Evolutionary conservation across 2,329 filamentous ascomycete species (phyloP).

Genomic region (Calonectria pseudoreteaudii): DNA sequence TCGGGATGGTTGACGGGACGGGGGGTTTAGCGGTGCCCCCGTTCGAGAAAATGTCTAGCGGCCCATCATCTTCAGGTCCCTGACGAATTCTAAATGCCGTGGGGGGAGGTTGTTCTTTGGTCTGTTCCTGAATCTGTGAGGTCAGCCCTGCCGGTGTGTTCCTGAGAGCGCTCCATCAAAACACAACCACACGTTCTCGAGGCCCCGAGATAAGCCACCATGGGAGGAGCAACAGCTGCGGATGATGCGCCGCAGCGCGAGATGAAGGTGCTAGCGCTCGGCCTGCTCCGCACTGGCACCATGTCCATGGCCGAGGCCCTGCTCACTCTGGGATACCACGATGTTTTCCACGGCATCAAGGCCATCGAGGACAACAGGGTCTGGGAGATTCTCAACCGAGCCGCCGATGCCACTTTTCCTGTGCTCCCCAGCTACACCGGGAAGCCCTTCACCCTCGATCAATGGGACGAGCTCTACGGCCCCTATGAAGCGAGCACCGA

Average conservation of each 20-base stretch:
- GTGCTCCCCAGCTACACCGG: constrained; percentile 43
- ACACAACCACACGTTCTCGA: not conserved
- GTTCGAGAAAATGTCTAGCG: not conserved
- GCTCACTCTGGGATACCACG: constrained; percentile 46
- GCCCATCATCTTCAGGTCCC: not conserved
- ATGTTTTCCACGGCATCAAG: constrained; percentile 47
- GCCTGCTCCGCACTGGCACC: constrained; percentile 48
- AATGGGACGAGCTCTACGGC: constrained; percentile 50
- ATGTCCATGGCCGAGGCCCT: constrained; percentile 50
- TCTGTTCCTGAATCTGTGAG: not conserved
- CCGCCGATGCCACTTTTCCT: constrained; percentile 46
- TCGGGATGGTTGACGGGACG: not conserved
- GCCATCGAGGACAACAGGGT: constrained; percentile 37
- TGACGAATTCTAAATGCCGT: not conserved
- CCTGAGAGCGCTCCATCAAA: not conserved
- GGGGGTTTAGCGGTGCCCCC: not conserved
- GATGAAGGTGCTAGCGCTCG: constrained; percentile 46
- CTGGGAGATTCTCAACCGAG: constrained; percentile 42
- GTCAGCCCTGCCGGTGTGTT: not conserved
- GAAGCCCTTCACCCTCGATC: constrained; percentile 37
- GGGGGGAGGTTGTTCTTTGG: not conserved
- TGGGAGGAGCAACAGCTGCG: not conserved
- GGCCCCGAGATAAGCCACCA: not conserved
- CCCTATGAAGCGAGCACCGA: constrained; percentile 47
- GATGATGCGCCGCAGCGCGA: not conserved